These are phyloP conservation scores for Lasiosphaeria miniovina DNA, from an alignment of 495 filamentous ascomycete species.

Conservation along the genomic window DNA sequence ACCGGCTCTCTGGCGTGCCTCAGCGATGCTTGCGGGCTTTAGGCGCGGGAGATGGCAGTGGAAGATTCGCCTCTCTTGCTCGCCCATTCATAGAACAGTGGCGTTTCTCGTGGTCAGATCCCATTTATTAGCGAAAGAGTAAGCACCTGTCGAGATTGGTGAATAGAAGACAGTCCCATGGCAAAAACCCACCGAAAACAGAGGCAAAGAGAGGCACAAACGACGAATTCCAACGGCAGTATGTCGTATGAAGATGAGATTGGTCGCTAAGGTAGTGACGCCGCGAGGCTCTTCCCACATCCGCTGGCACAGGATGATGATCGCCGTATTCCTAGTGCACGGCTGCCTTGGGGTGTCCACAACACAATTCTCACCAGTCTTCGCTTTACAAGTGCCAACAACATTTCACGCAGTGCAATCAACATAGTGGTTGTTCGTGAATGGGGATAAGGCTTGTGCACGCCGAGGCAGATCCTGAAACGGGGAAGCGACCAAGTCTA, in stretches of 20 bases:
- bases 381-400: too few species aligned
- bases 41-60: not conserved
- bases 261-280: too few species aligned
- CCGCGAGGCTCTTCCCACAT: too few species aligned
- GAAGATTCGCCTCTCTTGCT: not conserved
- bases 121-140: not conserved
- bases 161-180: too few species aligned
- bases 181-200: not conserved
- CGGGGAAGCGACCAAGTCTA: not conserved
- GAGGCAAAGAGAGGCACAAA: not conserved
- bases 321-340: too few species aligned
- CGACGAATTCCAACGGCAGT: too few species aligned
- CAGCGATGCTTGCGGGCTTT: not conserved
- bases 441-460: not conserved
- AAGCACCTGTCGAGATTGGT: not conserved
- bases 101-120: not conserved
- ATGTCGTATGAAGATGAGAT: too few species aligned
- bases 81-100: not conserved
- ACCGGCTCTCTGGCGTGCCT: not conserved
- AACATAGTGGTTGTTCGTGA: not conserved
- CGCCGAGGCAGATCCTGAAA: constrained; percentile 10
- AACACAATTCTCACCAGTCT: too few species aligned
- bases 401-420: too few species aligned
- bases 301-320: too few species aligned
- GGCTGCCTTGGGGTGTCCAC: too few species aligned